These are phyloP conservation scores for Bocquillonia castaneifolia DNA, from an alignment of 441 rosid species.

Conservation along the genomic window DNA sequence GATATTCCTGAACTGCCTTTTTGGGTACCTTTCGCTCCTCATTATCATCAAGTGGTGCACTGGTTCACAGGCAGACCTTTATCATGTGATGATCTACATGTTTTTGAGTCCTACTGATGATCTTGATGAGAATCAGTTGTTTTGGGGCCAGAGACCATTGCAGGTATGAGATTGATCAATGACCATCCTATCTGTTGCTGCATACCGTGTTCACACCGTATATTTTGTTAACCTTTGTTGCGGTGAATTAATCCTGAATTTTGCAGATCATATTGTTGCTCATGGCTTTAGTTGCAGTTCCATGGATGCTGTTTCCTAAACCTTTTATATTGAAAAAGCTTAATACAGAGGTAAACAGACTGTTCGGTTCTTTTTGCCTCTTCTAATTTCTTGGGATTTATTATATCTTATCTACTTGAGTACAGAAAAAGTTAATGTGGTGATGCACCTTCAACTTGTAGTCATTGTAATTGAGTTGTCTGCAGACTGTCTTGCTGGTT, in stretches of 20 bases:
- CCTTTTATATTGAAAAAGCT: conserved; percentile 88
- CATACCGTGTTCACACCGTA: background rate
- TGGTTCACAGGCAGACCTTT: conserved; percentile 96
- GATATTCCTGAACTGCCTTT: conserved; percentile 85
- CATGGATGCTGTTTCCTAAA: conserved; percentile 99
- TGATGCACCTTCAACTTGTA: background rate
- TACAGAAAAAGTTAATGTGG: background rate
- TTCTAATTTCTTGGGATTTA: background rate
- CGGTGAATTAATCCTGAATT: conserved; percentile 26
- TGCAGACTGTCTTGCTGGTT: background rate
- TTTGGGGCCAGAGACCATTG: conserved; percentile 88
- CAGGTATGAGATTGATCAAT: conserved; percentile 50
- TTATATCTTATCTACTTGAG: background rate
- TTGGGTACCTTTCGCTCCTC: conserved; percentile 92
- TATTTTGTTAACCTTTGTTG: conserved; percentile 19
- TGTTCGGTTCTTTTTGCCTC: conserved; percentile 5
- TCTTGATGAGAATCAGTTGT: conserved; percentile 84
- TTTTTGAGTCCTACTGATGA: conserved; percentile 91
- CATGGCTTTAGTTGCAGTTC: conserved; percentile 77
- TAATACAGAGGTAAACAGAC: conserved; percentile 59
- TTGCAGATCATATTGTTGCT: conserved; percentile 81
- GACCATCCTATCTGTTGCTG: conserved; percentile 13
- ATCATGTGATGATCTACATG: conserved; percentile 99
- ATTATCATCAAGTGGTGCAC: conserved; percentile 93
- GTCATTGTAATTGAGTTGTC: conserved; percentile 1